Evolutionary conservation across 495 filamentous ascomycete genomes (phyloP), one percentile per base, ranked within the genome.

Genomic region (Hypoxylon lienhwacheense): DNA sequence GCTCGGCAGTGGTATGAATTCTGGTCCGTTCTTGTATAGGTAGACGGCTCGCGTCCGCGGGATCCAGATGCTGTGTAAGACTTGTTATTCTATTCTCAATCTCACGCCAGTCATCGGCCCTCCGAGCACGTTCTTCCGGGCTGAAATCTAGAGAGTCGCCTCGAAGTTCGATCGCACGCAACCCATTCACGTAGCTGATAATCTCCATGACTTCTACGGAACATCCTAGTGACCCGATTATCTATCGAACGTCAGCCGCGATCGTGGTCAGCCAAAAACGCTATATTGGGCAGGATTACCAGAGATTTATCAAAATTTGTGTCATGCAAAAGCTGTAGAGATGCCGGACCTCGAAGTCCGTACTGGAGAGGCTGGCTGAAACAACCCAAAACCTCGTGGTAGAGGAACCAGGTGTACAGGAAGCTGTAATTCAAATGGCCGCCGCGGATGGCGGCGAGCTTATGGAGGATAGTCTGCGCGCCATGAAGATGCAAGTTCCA

Each of bases 331-430:
- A 67, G 62, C 15, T 53, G 54, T 20, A 65, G 44, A 39, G 65
- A 67, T 26, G 58, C 65, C 17, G 62, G 65, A 34, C 57, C 59
- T 14, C 46, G 46, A 11, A 43, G 24, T 35, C 55, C 59, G 14
- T 63, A 33, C 15, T 51, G 45, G 26, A 66, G 61, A 22, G 67
- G 66, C 21, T 64, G 65, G 25, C 61, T 70, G 31, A 70, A 70
- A 8, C 61, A 55, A 21, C 60, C 67, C 12, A 70, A 47, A 37
- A 70, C 63, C 49, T 70, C 67, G 19, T 70, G 67, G 44, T 70
- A 70, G 7, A 70, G 40, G 32, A 68, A 70, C 67, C 67, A 70
- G 2, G 67, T 70, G 20, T 64, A 68, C 28, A 70, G 55, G 52
- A 70, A 70, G 11, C 50, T 36, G 14, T 67, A 68, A 20, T 41